phyloP scores from a whole-genome alignment of 163 green algal species.

The Scenedesmus sp. region DNA sequence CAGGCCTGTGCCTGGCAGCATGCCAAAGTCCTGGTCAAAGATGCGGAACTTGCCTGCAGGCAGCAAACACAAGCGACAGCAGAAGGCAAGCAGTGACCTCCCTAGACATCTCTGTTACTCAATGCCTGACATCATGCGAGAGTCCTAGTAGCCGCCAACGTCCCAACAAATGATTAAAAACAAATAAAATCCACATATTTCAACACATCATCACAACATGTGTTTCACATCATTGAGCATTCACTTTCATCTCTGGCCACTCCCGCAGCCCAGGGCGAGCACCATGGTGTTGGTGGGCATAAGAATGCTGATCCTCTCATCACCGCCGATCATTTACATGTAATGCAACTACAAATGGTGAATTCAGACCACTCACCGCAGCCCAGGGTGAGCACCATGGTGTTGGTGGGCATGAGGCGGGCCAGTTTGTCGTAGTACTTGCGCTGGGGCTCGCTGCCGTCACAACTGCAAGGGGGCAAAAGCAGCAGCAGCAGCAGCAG shows the following conservation, averaged over 20 bases:
- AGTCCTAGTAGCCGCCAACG: too few relatives aligned
- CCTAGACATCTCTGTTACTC: too few relatives aligned
- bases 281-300: constrained; percentile 58
- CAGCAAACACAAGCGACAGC: not conserved
- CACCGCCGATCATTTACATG: not conserved
- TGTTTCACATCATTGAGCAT: too few relatives aligned
- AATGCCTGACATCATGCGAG: too few relatives aligned
- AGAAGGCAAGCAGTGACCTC: not conserved
- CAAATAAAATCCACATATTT: too few relatives aligned
- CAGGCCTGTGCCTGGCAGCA: constrained; percentile 68
- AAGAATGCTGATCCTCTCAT: not conserved
- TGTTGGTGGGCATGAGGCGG: constrained; percentile 56
- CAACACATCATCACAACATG: too few relatives aligned
- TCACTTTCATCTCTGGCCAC: too few relatives aligned
- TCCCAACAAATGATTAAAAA: too few relatives aligned
- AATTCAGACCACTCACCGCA: not conserved
- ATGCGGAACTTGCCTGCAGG: constrained; percentile 79
- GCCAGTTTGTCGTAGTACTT: constrained; percentile 74
- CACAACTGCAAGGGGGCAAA: constrained; percentile 46
- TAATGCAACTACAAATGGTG: not conserved
- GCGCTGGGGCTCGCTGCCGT: constrained; percentile 69
- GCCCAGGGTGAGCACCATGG: constrained; percentile 49
- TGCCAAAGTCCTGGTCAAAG: constrained; percentile 71
- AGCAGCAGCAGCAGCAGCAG: not conserved
- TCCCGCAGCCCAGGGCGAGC: constrained; percentile 23